A percentile compares a stretch with the other conserved stretches of the same genome.
Evolutionary conservation across 2,329 filamentous ascomycete genomes (phyloP).

Genomic region (Beauveria medogensis): DNA sequence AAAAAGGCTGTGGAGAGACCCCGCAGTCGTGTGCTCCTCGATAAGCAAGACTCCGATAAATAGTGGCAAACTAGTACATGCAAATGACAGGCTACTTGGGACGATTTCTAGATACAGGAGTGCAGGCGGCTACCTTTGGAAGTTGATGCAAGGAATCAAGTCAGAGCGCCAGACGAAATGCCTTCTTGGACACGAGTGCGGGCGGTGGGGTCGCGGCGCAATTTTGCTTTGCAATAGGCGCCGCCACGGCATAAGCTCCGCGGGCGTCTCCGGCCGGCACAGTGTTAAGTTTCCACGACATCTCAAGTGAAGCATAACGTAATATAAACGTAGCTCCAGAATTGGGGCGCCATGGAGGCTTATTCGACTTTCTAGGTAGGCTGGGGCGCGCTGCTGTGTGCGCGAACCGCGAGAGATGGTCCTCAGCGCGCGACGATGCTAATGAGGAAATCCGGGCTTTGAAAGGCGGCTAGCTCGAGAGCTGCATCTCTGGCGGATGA

Average conservation of each 20-base stretch:
- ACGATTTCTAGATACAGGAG: background rate
- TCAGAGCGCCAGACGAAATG: background rate
- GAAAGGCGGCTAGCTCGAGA: too few species aligned
- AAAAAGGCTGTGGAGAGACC: slow-evolving; percentile 8
- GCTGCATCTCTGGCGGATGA: too few species aligned
- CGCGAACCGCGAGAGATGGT: too few species aligned
- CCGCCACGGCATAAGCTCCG: background rate
- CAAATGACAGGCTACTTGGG: background rate
- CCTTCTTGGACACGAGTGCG: background rate
- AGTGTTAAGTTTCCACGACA: too few species aligned
- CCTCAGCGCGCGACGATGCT: too few species aligned
- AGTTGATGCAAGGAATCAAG: background rate
- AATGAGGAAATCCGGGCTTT: too few species aligned
- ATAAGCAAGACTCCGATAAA: background rate
- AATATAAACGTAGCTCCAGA: too few species aligned
- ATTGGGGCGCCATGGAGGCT: too few species aligned
- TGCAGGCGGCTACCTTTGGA: background rate
- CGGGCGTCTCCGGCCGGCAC: slow-evolving; percentile 6
- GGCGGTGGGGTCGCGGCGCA: background rate
- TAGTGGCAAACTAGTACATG: background rate
- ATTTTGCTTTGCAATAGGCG: background rate
- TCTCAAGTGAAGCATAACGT: too few species aligned
- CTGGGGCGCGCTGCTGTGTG: too few species aligned
- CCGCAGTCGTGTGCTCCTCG: background rate
- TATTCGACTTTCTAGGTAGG: too few species aligned